Evolutionary conservation across 257 asterid genomes (phyloP).

Genomic region (Plantago ovata): DNA sequence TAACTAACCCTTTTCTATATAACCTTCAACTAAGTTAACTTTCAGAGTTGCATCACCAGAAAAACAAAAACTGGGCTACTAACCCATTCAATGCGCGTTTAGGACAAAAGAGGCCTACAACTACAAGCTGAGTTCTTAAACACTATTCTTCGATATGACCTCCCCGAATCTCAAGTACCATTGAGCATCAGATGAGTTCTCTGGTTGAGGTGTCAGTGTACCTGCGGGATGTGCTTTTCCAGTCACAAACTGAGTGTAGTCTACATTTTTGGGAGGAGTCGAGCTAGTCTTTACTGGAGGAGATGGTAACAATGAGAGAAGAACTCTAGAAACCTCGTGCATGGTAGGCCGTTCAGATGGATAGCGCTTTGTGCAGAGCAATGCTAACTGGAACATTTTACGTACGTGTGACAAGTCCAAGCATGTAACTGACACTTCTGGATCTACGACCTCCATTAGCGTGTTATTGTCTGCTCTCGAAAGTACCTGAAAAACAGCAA

Average conservation of each 20-base stretch:
- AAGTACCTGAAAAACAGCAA: constrained; percentile 44
- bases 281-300: constrained; percentile 39
- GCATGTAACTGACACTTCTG: constrained; percentile 89
- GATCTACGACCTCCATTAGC: constrained; percentile 84
- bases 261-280: constrained; percentile 34
- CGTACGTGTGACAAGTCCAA: constrained; percentile 57
- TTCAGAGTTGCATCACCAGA: no score
- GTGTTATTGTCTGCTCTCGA: constrained; percentile 82
- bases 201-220: constrained; percentile 34
- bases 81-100: no score
- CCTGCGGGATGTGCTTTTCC: constrained; percentile 40
- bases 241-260: constrained; percentile 49
- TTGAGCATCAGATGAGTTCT: constrained; percentile 70
- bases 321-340: constrained; percentile 82
- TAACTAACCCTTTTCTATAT: no score
- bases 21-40: no score
- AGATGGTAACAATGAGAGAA: constrained; percentile 59
- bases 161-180: constrained; percentile 84
- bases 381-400: constrained; percentile 80
- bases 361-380: constrained; percentile 72
- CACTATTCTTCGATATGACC: constrained; percentile 69
- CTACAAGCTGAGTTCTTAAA: constrained; percentile 27
- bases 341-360: constrained; percentile 86
- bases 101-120: no score
- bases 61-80: no score